Conservation (phyloP, 768 basidiomycete genomes). For the Boletus rufocinnamomeus region DNA sequence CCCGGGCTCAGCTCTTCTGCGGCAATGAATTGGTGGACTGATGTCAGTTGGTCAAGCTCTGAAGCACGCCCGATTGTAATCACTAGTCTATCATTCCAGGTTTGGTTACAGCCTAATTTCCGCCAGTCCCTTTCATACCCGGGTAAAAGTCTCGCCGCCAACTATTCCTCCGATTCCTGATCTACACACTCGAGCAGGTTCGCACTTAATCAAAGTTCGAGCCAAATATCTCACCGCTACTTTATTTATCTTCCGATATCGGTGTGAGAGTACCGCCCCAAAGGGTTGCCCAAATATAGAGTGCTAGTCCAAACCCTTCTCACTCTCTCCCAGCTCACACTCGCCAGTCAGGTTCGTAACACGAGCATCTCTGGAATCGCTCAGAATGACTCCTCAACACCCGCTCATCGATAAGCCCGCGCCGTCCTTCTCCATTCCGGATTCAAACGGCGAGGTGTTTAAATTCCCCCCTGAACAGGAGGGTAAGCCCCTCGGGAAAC, state of each 20-base stretch:
- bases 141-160: background rate
- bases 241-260: background rate
- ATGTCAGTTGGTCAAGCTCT: background rate
- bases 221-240: background rate
- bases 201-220: conserved; percentile 7
- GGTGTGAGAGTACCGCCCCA: conserved; percentile 4
- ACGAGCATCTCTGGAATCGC: background rate
- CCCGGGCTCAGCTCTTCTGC: background rate
- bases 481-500: conserved; percentile 41
- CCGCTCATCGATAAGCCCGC: conserved; percentile 64
- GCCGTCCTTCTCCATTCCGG: conserved; percentile 64
- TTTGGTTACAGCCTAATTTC: background rate
- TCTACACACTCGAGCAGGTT: background rate
- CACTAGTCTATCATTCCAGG: background rate
- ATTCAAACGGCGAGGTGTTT: conserved; percentile 62
- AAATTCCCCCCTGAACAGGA: conserved; percentile 59
- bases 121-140: background rate
- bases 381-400: conserved; percentile 44
- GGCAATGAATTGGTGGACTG: background rate
- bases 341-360: background rate
- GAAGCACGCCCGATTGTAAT: background rate
- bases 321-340: background rate
- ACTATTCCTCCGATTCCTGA: conserved; percentile 7
- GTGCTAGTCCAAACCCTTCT: background rate
- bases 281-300: conserved; percentile 13